Base-by-base conservation (phyloP, 371 early-diverging fungal genomes). In the Nematocida sp. region DNA sequence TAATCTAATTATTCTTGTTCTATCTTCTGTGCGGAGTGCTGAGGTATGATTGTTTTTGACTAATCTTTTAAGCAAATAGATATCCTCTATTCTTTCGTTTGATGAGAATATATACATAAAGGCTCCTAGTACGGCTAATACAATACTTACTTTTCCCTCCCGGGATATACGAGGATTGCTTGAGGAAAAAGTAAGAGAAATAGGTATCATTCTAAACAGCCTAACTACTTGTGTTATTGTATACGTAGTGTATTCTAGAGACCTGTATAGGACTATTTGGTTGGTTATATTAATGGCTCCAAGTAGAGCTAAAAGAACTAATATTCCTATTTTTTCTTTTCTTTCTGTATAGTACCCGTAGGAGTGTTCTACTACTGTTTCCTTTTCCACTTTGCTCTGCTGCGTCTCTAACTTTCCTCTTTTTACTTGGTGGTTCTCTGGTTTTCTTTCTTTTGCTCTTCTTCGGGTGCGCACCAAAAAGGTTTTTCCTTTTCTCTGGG, bases 141-240 rank as follows among this genome's bases (percentile, higher is more conserved):
- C n/a, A 0, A 60, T 32, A 30, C 45, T 33, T 9, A 59, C 18
- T 13, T 9, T 60, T 0, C 13, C 26, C 1, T 26, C 59, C 18
- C 5, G 38, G n/a, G 16, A 7, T 1, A 11, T 36, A 0, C n/a
- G 16, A 9, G 20, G n/a, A 9, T 28, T 26, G 30, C 25, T 20
- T 25, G 30, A 23, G 5, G 23, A 16, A 30, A 36, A 30, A 13
- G 45, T 33, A 4, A 60, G 50, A 0, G 69, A 55, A 26, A 33
- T 23, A 1, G 96, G 96, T 5, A 97, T 86, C 38, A 97, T 87
- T 80, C 95, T 97, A 86, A 95, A 94, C 25, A 93, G 91, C 82
- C 95, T 94, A 61, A 93, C 93, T 38, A 97, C 85, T 48, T 92
- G 91, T 87, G 95, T 86, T 20, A 95, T 95, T 23, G 94, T 94